These are phyloP conservation scores for Apophysomyces sp. DNA, from an alignment of 371 early-diverging fungal species.

Conservation along the genomic window DNA sequence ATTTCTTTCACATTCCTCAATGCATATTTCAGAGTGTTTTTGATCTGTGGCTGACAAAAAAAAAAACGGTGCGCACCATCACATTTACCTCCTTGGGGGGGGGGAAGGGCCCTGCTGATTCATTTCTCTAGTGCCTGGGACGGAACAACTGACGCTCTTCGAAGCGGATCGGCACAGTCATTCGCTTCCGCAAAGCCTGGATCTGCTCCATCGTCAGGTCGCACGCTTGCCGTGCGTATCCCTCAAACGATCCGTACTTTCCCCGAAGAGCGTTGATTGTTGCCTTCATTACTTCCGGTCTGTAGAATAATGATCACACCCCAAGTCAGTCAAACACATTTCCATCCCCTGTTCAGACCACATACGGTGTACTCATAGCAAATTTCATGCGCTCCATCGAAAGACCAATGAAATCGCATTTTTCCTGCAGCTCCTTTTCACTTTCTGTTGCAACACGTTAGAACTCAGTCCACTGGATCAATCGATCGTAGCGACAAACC, in stretches of 20 bases:
- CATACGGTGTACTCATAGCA: conserved; percentile 17
- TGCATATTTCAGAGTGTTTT: too few relatives aligned
- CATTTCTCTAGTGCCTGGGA: conserved; percentile 19
- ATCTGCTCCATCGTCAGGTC: conserved; percentile 20
- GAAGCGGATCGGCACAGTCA: conserved; percentile 34
- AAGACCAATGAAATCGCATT: neutral
- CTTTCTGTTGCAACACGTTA: neutral
- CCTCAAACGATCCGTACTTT: conserved; percentile 34
- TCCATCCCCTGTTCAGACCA: neutral
- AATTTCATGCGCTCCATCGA: conserved; percentile 10
- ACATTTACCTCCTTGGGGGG: neutral
- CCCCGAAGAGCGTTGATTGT: conserved; percentile 19
- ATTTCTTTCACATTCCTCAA: too few relatives aligned
- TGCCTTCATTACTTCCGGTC: conserved; percentile 25
- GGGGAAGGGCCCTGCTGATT: neutral
- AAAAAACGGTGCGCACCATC: neutral
- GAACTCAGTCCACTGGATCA: neutral
- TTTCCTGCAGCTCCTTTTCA: conserved; percentile 7
- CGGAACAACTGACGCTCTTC: conserved; percentile 39
- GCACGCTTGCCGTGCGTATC: conserved; percentile 24
- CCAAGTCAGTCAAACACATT: too few relatives aligned
- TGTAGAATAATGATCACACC: neutral
- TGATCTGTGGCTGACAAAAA: too few relatives aligned
- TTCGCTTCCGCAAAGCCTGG: conserved; percentile 18
- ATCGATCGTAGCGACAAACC: conserved; percentile 11